A percentile compares a stretch with the other conserved stretches of the same genome.
Conservation (phyloP, 2,329 filamentous ascomycete genomes). For the Penicillium sp. region DNA sequence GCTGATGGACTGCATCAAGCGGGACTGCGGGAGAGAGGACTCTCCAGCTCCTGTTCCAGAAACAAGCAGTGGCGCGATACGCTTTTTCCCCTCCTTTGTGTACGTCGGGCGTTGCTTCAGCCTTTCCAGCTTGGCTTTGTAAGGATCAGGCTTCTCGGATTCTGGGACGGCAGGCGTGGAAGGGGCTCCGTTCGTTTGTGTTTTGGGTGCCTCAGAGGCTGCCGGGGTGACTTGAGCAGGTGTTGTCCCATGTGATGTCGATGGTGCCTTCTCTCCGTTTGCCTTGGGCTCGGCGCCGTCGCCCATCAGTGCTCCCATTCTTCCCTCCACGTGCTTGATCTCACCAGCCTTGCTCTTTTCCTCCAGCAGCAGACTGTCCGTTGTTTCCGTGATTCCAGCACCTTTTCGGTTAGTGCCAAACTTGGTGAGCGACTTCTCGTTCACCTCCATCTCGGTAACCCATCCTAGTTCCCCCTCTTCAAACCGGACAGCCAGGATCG, state of each 20-base stretch:
- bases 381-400: conserved; percentile 87
- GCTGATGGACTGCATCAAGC: conserved; percentile 73
- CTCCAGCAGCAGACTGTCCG: conserved; percentile 81
- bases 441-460: conserved; percentile 80
- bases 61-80: conserved; percentile 85
- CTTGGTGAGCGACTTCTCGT: conserved; percentile 87
- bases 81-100: conserved; percentile 94
- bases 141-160: conserved; percentile 49
- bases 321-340: conserved; percentile 80
- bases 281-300: conserved; percentile 59
- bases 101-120: conserved; percentile 90
- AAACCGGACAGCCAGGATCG: conserved; percentile 77
- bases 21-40: conserved; percentile 83
- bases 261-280: conserved; percentile 45
- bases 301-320: conserved; percentile 98
- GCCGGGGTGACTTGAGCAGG: conserved; percentile 35
- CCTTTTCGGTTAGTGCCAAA: conserved; percentile 85
- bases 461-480: conserved; percentile 84
- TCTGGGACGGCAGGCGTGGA: conserved; percentile 34
- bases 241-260: conserved; percentile 46
- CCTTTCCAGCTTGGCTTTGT: conserved; percentile 58
- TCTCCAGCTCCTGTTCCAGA: conserved; percentile 83
- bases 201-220: conserved; percentile 32
- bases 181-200: conserved; percentile 37
- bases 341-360: conserved; percentile 90